A percentile compares a stretch with the other conserved stretches of the same genome.
These are phyloP conservation scores for Ophiocordyceps polyrhachis-furcata DNA, from an alignment of 2,329 filamentous ascomycete genomes.

Conservation along the genomic window DNA sequence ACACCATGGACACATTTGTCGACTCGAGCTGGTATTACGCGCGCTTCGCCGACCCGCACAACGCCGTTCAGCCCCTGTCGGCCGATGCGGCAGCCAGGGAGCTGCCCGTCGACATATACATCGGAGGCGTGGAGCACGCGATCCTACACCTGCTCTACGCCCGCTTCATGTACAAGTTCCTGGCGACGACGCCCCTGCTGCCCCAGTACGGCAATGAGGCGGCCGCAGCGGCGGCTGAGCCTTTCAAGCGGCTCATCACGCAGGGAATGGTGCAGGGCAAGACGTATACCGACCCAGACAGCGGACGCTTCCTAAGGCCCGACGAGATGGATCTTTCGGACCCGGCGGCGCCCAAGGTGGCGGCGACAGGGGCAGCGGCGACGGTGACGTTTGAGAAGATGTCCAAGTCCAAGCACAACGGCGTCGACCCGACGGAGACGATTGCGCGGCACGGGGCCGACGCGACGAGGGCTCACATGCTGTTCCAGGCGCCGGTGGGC, in stretches of 20 bases:
- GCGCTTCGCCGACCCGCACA: conserved; percentile 56
- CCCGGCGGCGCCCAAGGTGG: conserved; percentile 38
- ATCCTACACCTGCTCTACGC: conserved; percentile 81
- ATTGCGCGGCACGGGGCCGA: conserved; percentile 66
- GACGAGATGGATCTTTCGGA: conserved; percentile 50
- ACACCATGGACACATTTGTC: conserved; percentile 94
- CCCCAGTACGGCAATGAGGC: conserved; percentile 17
- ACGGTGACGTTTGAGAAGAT: conserved; percentile 69
- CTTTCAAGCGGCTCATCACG: conserved; percentile 65
- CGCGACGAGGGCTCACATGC: conserved; percentile 66
- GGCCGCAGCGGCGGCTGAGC: conserved; percentile 37
- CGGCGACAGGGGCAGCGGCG: conserved; percentile 36
- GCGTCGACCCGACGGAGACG: conserved; percentile 60
- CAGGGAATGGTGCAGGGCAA: conserved; percentile 90
- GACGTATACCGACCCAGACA: conserved; percentile 58
- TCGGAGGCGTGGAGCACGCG: conserved; percentile 79
- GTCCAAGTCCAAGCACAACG: conserved; percentile 90
- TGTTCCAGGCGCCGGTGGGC: conserved; percentile 72
- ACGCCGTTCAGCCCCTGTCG: conserved; percentile 41
- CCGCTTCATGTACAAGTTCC: conserved; percentile 77
- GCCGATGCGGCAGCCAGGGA: conserved; percentile 30
- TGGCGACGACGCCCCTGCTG: conserved; percentile 37
- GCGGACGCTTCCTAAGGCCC: conserved; percentile 58
- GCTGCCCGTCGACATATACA: conserved; percentile 71
- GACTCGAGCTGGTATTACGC: conserved; percentile 92